phyloP scores from a whole-genome alignment of 2,329 filamentous ascomycete genomes.

The Thelonectria rubi region DNA sequence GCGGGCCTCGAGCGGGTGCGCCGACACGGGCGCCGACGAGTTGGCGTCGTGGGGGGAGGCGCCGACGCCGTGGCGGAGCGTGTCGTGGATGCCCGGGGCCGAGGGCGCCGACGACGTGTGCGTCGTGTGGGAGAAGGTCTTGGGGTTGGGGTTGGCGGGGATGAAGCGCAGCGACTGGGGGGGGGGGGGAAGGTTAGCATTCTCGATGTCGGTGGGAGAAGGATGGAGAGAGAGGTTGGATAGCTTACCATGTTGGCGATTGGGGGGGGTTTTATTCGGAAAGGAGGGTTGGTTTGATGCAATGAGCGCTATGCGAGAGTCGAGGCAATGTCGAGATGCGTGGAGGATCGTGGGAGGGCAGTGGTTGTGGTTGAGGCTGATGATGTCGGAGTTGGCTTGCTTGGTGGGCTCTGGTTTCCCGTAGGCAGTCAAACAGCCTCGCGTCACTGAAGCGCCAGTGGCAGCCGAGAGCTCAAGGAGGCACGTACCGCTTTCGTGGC shows the following conservation, averaged over 20 bases:
- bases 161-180: constrained; percentile 87
- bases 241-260: constrained; percentile 60
- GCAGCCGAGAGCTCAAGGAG: constrained; percentile 8
- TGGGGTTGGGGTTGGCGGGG: constrained; percentile 73
- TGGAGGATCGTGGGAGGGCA: neutral
- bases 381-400: constrained; percentile 24
- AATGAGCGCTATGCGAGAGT: neutral
- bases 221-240: constrained; percentile 14
- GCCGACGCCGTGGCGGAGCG: constrained; percentile 83
- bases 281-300: constrained; percentile 11
- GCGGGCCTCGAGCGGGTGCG: constrained; percentile 91
- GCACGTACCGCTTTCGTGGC: constrained; percentile 32
- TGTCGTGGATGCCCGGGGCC: constrained; percentile 92
- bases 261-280: constrained; percentile 13
- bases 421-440: constrained; percentile 44
- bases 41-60: constrained; percentile 63
- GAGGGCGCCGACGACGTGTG: constrained; percentile 80
- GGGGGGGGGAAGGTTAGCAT: constrained; percentile 35
- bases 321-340: neutral
- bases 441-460: constrained; percentile 31
- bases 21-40: constrained; percentile 59
- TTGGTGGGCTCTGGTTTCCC: constrained; percentile 13
- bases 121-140: constrained; percentile 70
- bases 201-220: constrained; percentile 9
- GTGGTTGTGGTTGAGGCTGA: constrained; percentile 25